Base-by-base conservation (phyloP, 164 flowering plant genomes). In the Vitis riparia region DNA sequence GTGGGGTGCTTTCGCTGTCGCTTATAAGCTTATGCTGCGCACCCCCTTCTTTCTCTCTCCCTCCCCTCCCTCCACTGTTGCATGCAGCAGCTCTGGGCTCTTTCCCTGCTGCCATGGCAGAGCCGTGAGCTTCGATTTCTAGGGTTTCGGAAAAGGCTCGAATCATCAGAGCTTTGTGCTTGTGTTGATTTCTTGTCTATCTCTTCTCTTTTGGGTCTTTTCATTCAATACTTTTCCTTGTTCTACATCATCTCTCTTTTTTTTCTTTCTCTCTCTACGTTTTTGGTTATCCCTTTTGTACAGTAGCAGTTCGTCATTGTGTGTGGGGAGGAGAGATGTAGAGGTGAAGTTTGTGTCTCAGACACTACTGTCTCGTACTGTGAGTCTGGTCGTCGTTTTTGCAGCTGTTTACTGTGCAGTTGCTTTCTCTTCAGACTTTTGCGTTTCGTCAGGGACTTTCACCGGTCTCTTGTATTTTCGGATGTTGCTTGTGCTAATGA, bases 81-180 rank as follows among this genome's bases (percentile, higher is more conserved):
- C 27, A 16, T 13, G 59, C 29, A 57, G 13, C 23, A 16, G 51
- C 23, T 9, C 2, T 63, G 55, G 30, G 6, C 51, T 17, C 5
- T 32, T 32, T 60, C 16, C 27, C 27, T 4, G 4, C 65, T 11
- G 55, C 56, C 14, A 64, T 55, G 59, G 48, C 51, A 29, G 60
- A 53, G 29, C 51, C 30, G 32, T 27, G 60, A 66, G 51, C 69
- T 53, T 32, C 60, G n/a, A 30, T 37, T 49, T 66, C 29, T 65
- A 65, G 68, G 68, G 68, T 65, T 52, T 52, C 12, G 66, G n/a
- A 47, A 49, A 47, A 47, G 51, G 9, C 7, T 14, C 11, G 50
- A 62, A 2, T 2, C 5, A 8, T 47, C 65, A 62, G 59, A 16
- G 27, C 59, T 15, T 49, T 52, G 13, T 13, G 17, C 16, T 9